Evolutionary conservation across 139 green algal species (phyloP).

Genomic region (Micromonas pusilla): DNA sequence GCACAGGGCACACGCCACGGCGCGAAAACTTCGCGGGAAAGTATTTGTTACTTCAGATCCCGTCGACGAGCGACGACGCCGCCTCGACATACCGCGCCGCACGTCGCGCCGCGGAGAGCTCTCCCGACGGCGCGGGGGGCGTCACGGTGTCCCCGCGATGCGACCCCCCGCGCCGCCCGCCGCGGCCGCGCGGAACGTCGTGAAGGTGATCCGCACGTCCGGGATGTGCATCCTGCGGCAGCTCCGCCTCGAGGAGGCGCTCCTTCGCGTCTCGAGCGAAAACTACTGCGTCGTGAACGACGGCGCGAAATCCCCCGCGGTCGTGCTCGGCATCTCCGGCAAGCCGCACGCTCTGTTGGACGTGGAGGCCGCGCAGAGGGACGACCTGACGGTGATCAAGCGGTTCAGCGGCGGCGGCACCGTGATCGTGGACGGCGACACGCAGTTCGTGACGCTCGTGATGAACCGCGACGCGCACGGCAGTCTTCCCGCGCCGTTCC

Average conservation of each 20-base stretch:
- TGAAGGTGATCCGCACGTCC: not conserved
- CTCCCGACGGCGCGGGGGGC: no score
- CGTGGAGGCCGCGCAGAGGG: not conserved
- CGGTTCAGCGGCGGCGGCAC: slow-evolving; percentile 93
- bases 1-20: no score
- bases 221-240: not conserved
- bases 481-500: slow-evolving; percentile 46
- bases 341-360: not conserved
- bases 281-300: slow-evolving; percentile 12
- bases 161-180: no score
- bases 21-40: no score
- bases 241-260: slow-evolving; percentile 13
- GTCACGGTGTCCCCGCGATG: no score
- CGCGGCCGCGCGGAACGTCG: not conserved
- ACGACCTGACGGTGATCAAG: slow-evolving; percentile 59
- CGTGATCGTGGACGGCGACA: slow-evolving; percentile 83
- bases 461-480: slow-evolving; percentile 16
- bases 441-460: slow-evolving; percentile 62
- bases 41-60: no score
- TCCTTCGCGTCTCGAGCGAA: not conserved
- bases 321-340: slow-evolving; percentile 16
- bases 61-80: no score
- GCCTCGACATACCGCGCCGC: no score
- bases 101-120: no score
- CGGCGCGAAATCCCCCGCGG: not conserved